Evolutionary conservation across 2,329 filamentous ascomycete genomes (phyloP), one percentile per base, ranked within the genome.

Genomic region (Fusarium chlamydosporum): DNA sequence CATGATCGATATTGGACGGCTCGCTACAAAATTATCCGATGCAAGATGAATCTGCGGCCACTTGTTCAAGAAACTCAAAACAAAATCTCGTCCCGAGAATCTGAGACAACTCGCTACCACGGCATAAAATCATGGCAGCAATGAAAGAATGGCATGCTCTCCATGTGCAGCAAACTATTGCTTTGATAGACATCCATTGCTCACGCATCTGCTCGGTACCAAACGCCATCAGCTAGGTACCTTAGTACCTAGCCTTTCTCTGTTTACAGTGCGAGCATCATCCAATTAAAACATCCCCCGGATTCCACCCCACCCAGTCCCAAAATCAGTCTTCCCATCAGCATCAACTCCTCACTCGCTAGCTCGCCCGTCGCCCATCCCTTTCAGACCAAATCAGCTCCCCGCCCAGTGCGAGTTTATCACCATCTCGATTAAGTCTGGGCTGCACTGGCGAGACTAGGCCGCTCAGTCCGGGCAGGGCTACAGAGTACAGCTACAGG

Each of bases 391-490:
- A 47, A 69, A 51, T 47, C 60, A 61, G 33, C 68, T 62, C 71
- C 61, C 70, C 72, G 68, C 72, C 72, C 65, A 70, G 70, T 74
- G 70, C 59, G 72, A 70, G 61, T 43, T 52, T 57, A 57, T 56
- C 35, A 37, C 65, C 68, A 72, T 67, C 71, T 68, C 60, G 57
- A 71, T 70, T 67, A 51, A 50, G 65, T 46, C 42, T 54, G 46
- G 40, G 47, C 33, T 56, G 70, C 61, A 56, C 57, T 48, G 45
- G 56, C 50, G 63, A 45, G 42, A 55, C 65, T 61, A 61, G 61
- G 52, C 61, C 48, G 45, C 40, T 46, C 62, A 53, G 55, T 53
- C 53, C 23, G 23, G 34, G 47, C 47, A 50, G 23, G 33, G 33
- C 46, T 48, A 33, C 45, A 41, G 9, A 13, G 18, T 41, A 41